phyloP scores from a whole-genome alignment of 2,329 filamentous ascomycete genomes.

The Phialophora chinensis region DNA sequence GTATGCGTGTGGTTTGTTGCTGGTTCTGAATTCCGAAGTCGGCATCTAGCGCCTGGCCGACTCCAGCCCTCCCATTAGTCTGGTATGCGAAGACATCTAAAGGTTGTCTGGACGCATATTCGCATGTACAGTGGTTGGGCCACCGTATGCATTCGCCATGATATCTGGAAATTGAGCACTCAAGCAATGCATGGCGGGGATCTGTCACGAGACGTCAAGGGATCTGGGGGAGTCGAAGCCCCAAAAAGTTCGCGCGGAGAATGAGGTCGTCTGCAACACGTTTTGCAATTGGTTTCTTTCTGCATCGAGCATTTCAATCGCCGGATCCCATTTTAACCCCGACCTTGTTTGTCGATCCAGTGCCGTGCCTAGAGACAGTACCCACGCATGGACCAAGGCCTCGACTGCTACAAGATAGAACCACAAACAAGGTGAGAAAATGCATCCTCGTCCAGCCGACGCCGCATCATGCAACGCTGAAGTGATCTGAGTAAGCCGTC shows the following conservation, averaged over 20 bases:
- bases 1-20: neutral
- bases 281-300: neutral
- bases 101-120: neutral
- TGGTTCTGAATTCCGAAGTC: constrained; percentile 5
- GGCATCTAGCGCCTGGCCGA: constrained; percentile 4
- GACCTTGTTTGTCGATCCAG: neutral
- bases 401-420: neutral
- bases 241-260: neutral
- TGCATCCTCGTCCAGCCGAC: constrained; percentile 2
- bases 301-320: neutral
- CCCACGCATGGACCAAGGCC: neutral
- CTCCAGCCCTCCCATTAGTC: neutral
- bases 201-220: neutral
- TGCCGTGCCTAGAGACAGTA: neutral
- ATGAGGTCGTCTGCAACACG: neutral
- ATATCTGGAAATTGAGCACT: neutral
- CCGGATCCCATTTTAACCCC: neutral
- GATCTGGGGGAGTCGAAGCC: neutral
- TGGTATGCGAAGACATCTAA: neutral
- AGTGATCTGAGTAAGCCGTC: neutral
- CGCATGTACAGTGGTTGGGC: neutral
- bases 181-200: neutral
- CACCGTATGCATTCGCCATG: neutral
- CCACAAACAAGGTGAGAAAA: neutral
- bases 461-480: constrained; percentile 16